Conservation (phyloP, 129 eudicot species). For the Centaurea solstitialis region DNA sequence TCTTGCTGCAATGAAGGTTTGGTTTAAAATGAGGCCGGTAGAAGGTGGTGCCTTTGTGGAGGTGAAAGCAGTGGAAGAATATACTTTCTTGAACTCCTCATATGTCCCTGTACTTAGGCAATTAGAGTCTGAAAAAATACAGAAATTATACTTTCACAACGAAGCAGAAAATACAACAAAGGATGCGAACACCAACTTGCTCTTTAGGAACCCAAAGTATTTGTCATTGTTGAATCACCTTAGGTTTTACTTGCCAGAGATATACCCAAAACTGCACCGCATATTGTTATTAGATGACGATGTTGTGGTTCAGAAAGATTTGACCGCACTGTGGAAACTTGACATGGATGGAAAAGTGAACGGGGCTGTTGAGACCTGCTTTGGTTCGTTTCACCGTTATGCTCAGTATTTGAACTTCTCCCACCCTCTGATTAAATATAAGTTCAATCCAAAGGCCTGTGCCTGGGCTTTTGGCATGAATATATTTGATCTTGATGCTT, state of each 20-base stretch:
- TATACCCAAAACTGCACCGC: constrained; percentile 74
- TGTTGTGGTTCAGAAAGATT: constrained; percentile 89
- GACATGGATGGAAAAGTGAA: constrained; percentile 86
- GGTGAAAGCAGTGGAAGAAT: constrained; percentile 72
- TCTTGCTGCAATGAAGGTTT: constrained; percentile 86
- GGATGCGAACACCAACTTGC: constrained; percentile 58
- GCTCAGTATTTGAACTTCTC: constrained; percentile 73
- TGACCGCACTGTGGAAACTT: constrained; percentile 69
- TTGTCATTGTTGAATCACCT: constrained; percentile 74
- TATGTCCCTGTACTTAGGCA: constrained; percentile 83
- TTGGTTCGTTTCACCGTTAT: constrained; percentile 78
- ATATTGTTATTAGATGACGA: constrained; percentile 80
- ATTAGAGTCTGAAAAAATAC: constrained; percentile 49
- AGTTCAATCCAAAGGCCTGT: constrained; percentile 69
- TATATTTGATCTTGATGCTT: constrained; percentile 84
- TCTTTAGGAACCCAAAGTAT: constrained; percentile 62
- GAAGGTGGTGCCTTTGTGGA: constrained; percentile 83
- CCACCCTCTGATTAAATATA: constrained; percentile 63
- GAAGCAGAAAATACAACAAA: constrained; percentile 65
- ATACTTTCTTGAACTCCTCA: constrained; percentile 61
- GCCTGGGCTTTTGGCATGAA: constrained; percentile 94
- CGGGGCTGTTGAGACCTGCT: constrained; percentile 86
- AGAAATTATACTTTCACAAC: constrained; percentile 65
- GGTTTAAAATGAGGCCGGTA: constrained; percentile 84
- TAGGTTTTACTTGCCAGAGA: constrained; percentile 78